These are phyloP conservation scores for Blastocystis sp. DNA, from an alignment of 352 stramenopile species.

Conservation along the genomic window DNA sequence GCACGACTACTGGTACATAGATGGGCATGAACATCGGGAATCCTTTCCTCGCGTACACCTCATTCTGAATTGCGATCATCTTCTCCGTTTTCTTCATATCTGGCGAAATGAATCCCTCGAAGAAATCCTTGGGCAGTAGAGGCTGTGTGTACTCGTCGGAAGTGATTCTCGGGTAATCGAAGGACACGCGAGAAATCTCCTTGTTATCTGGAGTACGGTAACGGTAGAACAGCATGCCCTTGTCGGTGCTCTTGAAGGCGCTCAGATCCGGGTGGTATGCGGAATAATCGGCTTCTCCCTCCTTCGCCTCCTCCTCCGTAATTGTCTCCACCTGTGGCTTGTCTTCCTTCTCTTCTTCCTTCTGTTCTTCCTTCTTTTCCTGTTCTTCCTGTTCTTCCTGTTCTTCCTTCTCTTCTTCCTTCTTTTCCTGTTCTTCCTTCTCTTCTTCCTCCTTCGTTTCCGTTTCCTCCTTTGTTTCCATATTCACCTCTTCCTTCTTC, in stretches of 20 bases:
- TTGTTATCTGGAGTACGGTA: neutral
- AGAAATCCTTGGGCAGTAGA: neutral
- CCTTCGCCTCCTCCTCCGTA: neutral
- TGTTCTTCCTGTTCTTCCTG: neutral
- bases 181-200: neutral
- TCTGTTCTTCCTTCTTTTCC: neutral
- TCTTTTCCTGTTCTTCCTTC: neutral
- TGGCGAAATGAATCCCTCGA: neutral
- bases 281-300: neutral
- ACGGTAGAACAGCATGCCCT: neutral
- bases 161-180: neutral
- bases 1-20: slow-evolving; percentile 42
- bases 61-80: neutral
- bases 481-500: neutral
- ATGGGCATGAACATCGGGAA: slow-evolving; percentile 15
- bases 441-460: neutral
- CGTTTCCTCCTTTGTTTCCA: neutral
- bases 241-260: neutral
- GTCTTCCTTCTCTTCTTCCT: neutral
- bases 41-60: neutral
- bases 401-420: neutral
- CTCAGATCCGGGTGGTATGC: neutral
- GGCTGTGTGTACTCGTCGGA: neutral
- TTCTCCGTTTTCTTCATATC: neutral
- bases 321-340: neutral